Evolutionary conservation across 257 asterid species (phyloP).

Genomic region (Ophiorrhiza pumila): DNA sequence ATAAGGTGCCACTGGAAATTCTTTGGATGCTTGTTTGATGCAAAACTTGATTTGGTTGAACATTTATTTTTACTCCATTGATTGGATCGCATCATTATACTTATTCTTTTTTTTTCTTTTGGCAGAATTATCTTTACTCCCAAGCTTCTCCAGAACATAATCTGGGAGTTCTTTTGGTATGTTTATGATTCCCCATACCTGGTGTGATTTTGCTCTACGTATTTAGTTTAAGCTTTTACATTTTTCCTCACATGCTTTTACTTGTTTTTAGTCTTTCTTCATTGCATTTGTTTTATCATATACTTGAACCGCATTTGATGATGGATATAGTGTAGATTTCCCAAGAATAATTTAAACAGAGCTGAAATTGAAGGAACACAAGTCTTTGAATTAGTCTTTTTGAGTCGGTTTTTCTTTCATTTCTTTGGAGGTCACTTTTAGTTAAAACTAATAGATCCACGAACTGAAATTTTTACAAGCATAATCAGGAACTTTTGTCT

Average conservation of each 20-base stretch:
- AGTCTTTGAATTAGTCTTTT: background rate
- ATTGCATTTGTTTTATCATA: background rate
- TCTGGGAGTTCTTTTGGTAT: constrained; percentile 88
- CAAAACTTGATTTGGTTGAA: background rate
- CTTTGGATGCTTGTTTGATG: background rate
- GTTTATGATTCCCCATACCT: background rate
- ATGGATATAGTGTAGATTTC: background rate
- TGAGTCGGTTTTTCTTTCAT: background rate
- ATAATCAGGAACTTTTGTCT: background rate
- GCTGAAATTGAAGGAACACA: background rate
- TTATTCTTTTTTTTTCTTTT: constrained; percentile 19
- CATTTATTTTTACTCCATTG: background rate
- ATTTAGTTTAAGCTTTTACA: background rate
- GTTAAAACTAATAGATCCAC: background rate
- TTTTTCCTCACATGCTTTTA: background rate
- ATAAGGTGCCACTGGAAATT: background rate
- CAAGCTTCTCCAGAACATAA: constrained; percentile 72
- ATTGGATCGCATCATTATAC: no score
- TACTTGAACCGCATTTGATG: background rate
- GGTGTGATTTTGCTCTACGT: background rate
- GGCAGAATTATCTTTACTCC: constrained; percentile 49
- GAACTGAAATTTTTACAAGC: background rate
- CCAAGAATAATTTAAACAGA: background rate
- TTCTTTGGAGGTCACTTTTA: background rate
- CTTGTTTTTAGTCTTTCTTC: background rate